Percentiles rank a stretch among this genome's conserved stretches.
Evolutionary conservation across 371 early-diverging fungal genomes (phyloP).

Genomic region (Dinochytrium kinnereticum): DNA sequence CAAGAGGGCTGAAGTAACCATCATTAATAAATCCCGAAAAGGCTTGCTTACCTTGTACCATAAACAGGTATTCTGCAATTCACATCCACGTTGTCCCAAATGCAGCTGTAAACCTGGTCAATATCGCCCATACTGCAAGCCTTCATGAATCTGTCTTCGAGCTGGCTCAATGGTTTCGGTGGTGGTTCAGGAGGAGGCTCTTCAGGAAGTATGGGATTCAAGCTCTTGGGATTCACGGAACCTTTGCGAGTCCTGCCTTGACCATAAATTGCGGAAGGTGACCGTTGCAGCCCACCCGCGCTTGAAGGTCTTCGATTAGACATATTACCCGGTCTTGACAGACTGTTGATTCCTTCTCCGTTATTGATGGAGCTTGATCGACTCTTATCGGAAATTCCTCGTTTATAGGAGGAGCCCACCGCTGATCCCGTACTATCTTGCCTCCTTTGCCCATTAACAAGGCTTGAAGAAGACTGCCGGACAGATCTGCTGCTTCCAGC

Average conservation of each 20-base stretch:
- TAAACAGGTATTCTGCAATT: constrained; percentile 43
- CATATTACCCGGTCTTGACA: background rate
- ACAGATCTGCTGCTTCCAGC: background rate
- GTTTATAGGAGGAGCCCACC: no score
- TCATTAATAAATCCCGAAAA: no score
- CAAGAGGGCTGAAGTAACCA: constrained; percentile 46
- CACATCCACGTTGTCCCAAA: constrained; percentile 45
- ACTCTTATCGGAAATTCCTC: background rate
- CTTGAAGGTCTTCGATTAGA: background rate
- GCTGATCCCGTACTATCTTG: no score
- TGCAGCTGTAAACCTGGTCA: constrained; percentile 42
- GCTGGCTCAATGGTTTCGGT: constrained; percentile 21
- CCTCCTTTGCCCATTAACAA: background rate
- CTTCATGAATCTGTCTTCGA: constrained; percentile 32
- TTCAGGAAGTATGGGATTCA: background rate
- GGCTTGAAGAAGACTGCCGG: background rate
- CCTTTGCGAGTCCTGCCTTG: background rate
- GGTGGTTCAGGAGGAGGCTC: constrained; percentile 16
- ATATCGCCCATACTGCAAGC: constrained; percentile 45
- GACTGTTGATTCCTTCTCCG: background rate
- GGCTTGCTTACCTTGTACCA: constrained; percentile 42
- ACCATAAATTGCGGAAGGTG: background rate
- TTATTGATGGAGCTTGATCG: background rate
- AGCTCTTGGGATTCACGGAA: background rate
- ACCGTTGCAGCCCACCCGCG: background rate